A percentile compares a stretch with the other conserved stretches of the same genome.
phyloP scores from a whole-genome alignment of 2,329 filamentous ascomycete genomes.

The Chaetomiaceae sp. region DNA sequence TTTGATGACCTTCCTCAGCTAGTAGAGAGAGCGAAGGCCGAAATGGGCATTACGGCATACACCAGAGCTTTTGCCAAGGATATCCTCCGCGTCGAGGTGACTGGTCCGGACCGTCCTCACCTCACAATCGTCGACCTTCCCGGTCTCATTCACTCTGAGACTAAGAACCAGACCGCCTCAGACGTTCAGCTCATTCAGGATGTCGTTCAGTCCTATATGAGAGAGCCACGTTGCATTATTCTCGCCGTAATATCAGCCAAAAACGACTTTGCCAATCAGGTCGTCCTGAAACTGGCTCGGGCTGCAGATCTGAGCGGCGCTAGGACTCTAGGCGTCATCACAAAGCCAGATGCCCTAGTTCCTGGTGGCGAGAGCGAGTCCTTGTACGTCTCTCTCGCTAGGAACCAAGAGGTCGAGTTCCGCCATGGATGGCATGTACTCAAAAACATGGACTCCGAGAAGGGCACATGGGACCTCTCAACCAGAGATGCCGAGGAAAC shows the following conservation, averaged over 20 bases:
- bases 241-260: constrained; percentile 48
- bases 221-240: constrained; percentile 48
- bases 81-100: constrained; percentile 40
- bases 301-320: constrained; percentile 26
- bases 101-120: constrained; percentile 40
- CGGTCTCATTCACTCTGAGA: constrained; percentile 43
- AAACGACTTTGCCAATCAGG: constrained; percentile 51
- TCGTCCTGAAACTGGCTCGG: constrained; percentile 40
- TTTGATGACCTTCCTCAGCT: constrained; percentile 22
- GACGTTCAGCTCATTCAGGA: constrained; percentile 39
- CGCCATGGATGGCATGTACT: constrained; percentile 46
- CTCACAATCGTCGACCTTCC: constrained; percentile 52
- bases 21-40: constrained; percentile 31
- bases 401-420: constrained; percentile 44
- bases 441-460: constrained; percentile 34
- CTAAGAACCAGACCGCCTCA: constrained; percentile 37
- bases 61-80: constrained; percentile 36
- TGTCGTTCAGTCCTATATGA: constrained; percentile 49
- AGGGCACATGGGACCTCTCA: constrained; percentile 25
- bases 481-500: constrained; percentile 33
- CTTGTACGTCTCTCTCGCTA: constrained; percentile 39
- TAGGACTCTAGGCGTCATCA: constrained; percentile 46
- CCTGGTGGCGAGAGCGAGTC: constrained; percentile 38
- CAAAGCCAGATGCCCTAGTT: constrained; percentile 47
- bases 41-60: constrained; percentile 42